Base-by-base conservation (phyloP, 805 yeast species). In the Kluyveromyces wickerhamii region DNA sequence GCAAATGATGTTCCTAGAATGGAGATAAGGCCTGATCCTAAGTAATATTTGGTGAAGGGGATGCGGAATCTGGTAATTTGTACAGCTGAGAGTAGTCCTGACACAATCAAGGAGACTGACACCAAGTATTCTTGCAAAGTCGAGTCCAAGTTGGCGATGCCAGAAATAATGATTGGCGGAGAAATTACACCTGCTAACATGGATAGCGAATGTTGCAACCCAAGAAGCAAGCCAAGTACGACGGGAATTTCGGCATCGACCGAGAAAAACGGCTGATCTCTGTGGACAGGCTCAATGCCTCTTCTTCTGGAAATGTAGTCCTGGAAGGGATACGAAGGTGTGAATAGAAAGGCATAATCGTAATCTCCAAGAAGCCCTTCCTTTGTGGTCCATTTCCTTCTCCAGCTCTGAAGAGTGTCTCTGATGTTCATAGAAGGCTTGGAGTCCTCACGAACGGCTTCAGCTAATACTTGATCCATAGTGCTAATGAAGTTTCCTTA, bases 1-100 rank as follows among this genome's bases (percentile, higher is more conserved):
- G 94, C 85, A 57, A 87, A 87, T 1, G 94, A 79, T 9, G 94
- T 83, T 45, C 96, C 96, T 14, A 86, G 94, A 25, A 87, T 95
- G 8, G 94, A 82, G 31, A 88, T 67, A 48, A 86, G 61, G 23
- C 96, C 96, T 0, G 96, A 85, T 21, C 96, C 96, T 15, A 87
- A 56, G 51, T 70, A 84, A 59, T 79, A 83, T 18, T 74, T 77
- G 2, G 95, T 85, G 32, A 69, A 71, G 12, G 69, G 77, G 37
- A 87, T 72, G 48, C 77, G 84, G 62, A 87, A 77, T 41, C 95
- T 71, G 7, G 94, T 79, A 52, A 87, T 80, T 53, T 84, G 94
- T 44, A 88, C 60, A 17, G 71, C 47, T 0, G 95, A 80, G 37
- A 86, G 65, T 22, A 85, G 48, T 14, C 83, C 87, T 14, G 82